Conservation (phyloP, 208 protist species). For the Leishmania tropica region DNA sequence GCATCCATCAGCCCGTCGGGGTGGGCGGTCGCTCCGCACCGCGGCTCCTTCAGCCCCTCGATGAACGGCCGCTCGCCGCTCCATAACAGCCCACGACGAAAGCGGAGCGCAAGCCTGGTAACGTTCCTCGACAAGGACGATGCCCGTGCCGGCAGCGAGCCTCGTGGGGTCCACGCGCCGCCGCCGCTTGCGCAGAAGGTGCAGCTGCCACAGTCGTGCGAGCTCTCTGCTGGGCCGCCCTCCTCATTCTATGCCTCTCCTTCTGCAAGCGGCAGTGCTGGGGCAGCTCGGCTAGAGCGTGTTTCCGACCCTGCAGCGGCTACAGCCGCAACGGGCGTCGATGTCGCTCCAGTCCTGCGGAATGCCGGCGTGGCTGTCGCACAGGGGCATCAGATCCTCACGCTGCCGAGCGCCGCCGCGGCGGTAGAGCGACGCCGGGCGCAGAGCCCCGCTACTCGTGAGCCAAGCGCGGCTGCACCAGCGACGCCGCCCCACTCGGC, state of each 20-base stretch:
- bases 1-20: not conserved
- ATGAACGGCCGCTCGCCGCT: slow-evolving; percentile 16
- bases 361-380: not conserved
- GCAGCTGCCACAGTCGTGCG: not conserved
- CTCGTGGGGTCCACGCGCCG: not conserved
- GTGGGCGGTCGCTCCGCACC: slow-evolving; percentile 4
- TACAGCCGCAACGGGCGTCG: not conserved
- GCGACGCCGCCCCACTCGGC: slow-evolving; percentile 3
- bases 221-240: not conserved
- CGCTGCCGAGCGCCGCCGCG: not conserved
- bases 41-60: slow-evolving; percentile 20
- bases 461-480: not conserved
- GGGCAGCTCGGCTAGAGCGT: not conserved
- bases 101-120: slow-evolving; percentile 24
- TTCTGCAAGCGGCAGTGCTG: not conserved
- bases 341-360: not conserved
- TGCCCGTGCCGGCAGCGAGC: not conserved
- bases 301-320: not conserved
- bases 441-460: not conserved
- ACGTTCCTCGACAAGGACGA: slow-evolving; percentile 19
- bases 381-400: not conserved
- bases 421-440: not conserved
- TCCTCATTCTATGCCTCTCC: not conserved
- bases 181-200: not conserved
- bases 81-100: slow-evolving; percentile 1